phyloP scores from a whole-genome alignment of 2,329 filamentous ascomycete species.

The Penicillium rolfsii region DNA sequence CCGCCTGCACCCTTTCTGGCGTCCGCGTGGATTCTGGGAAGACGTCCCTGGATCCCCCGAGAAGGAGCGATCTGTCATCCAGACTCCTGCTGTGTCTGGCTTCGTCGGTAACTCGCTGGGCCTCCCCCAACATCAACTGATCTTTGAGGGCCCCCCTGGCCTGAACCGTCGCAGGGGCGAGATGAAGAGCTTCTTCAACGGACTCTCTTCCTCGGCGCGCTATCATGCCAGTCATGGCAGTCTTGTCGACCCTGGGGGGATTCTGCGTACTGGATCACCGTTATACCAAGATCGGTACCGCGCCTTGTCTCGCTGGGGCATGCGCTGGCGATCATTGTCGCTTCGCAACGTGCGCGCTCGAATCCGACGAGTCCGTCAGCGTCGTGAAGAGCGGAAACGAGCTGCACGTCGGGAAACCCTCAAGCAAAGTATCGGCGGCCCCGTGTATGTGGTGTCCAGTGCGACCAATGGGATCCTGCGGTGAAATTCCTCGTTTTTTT shows the following conservation, averaged over 20 bases:
- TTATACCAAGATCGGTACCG: conserved; percentile 36
- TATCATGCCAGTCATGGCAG: conserved; percentile 37
- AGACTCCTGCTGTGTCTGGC: conserved; percentile 25
- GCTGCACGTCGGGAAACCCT: conserved; percentile 58
- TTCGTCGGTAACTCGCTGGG: conserved; percentile 61
- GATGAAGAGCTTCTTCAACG: conserved; percentile 30
- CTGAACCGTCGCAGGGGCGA: conserved; percentile 39
- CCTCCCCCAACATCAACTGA: conserved; percentile 54
- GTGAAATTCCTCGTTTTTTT: conserved; percentile 11
- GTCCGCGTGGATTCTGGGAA: conserved; percentile 66
- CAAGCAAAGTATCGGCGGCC: conserved; percentile 57
- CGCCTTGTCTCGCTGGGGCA: conserved; percentile 47
- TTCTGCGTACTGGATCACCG: conserved; percentile 37
- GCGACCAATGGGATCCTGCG: conserved; percentile 25
- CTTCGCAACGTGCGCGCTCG: conserved; percentile 54
- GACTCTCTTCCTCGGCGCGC: conserved; percentile 23
- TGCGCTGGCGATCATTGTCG: conserved; percentile 56
- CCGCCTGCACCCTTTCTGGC: conserved; percentile 64
- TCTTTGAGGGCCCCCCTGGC: conserved; percentile 46
- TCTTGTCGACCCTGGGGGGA: conserved; percentile 33
- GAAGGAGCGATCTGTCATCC: conserved; percentile 43
- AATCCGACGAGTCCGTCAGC: conserved; percentile 48
- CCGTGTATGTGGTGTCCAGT: conserved; percentile 44
- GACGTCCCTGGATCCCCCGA: conserved; percentile 49
- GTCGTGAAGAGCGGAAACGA: conserved; percentile 50